Conservation (phyloP, 495 filamentous ascomycete species). For the Amphirosellinia nigrospora region DNA sequence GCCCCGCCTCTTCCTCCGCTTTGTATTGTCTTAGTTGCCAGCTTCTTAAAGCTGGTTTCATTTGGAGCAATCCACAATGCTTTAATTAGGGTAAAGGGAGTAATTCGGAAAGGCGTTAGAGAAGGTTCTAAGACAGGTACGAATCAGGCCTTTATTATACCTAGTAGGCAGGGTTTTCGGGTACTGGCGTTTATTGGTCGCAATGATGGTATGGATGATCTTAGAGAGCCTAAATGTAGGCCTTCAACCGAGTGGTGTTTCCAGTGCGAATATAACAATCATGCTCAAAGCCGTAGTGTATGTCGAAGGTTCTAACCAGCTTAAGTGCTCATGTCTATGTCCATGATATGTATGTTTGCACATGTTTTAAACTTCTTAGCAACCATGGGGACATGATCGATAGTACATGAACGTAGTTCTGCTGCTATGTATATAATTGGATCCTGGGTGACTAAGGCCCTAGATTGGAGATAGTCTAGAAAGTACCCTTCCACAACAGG, state of each 20-base stretch:
- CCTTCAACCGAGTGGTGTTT: constrained; percentile 4
- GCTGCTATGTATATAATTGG: no score
- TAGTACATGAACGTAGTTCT: no score
- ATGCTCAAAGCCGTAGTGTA: neutral
- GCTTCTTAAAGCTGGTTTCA: constrained; percentile 6
- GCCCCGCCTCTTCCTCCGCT: constrained; percentile 12
- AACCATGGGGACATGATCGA: neutral
- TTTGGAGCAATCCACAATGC: constrained; percentile 17
- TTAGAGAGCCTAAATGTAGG: constrained; percentile 17
- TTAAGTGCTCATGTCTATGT: neutral
- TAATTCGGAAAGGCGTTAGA: constrained; percentile 28
- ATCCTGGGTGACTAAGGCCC: no score
- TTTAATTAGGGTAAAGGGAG: neutral
- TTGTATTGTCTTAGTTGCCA: constrained; percentile 23
- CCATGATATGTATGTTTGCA: neutral
- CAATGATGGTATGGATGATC: constrained; percentile 10
- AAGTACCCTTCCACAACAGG: no score
- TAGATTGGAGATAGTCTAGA: no score
- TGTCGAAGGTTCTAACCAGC: neutral
- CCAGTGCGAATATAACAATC: constrained; percentile 5
- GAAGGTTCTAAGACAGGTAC: constrained; percentile 16
- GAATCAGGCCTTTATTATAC: constrained; percentile 18
- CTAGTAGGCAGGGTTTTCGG: neutral
- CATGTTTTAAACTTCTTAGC: neutral
- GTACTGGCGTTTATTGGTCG: constrained; percentile 9